Base-by-base conservation (phyloP, 139 green algal species). In the Chlamydomonas applanata region DNA sequence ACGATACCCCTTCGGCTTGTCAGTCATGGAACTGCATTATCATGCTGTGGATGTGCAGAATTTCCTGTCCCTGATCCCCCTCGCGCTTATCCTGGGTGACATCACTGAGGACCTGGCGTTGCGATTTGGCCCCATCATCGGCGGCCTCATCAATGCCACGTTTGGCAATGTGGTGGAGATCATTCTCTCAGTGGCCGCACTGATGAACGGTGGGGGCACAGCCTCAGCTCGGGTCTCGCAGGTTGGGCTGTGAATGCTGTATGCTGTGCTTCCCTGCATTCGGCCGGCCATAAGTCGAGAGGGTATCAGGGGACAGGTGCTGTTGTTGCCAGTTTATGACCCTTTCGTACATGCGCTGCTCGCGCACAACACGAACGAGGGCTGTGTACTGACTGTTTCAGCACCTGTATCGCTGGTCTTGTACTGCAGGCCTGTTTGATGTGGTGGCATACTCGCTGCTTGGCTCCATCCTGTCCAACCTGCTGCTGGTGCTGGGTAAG, bases 401-500 rank as follows among this genome's bases (percentile, higher is more conserved):
- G 7, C 40, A 19, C 40, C 40, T 11, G 11, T 49, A 11, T 11
- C 11, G 40, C 40, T 49, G 40, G 11, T 7, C 40, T 19, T 49
- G 40, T 11, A 49, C 40, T 49, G 40, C 40, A 49, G 90, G 89
- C 1, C 79, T 97, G 33, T 92, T 89, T 67, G 83, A 73, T 17
- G 93, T 97, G 5, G 91, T 97, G 22, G 86, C 90, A 17, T 86
- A 82, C 22, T 94, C 89, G 0, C 86, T 97, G 30, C 81, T 97
- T 7, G 93, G 93, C 22, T 94, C 87, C 69, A 92, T 97, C 54
- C 84, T 97, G 2, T 95, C 88, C 56, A 97, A 97, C 80, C 83
- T 97, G 67, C 86, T 97, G 74, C 86, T 97, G 27, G 92, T 97
- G n/a, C 72, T 97, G 29, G 93, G 92, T 91, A 65, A 45, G 85